Evolutionary conservation across 2,329 filamentous ascomycete genomes (phyloP).

Genomic region (Neopestalotiopsis clavispora): DNA sequence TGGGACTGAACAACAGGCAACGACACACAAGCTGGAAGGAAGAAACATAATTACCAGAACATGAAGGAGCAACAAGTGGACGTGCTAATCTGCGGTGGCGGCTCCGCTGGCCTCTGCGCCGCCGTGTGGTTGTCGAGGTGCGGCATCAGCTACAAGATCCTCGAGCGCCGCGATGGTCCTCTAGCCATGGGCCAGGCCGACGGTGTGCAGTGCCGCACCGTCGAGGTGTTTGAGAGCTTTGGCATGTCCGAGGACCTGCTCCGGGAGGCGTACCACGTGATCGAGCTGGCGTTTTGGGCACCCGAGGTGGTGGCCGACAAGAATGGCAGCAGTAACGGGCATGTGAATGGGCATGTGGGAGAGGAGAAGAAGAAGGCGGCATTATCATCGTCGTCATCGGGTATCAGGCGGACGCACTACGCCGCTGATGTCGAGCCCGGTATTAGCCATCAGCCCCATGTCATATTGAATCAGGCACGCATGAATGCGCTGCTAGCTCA

Average conservation of each 20-base stretch:
- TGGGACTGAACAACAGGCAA: too few relatives aligned
- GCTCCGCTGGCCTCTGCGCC: conserved; percentile 66
- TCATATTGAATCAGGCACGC: conserved; percentile 61
- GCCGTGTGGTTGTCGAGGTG: conserved; percentile 65
- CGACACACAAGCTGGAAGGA: not conserved
- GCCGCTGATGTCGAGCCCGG: conserved; percentile 59
- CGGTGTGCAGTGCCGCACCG: conserved; percentile 63
- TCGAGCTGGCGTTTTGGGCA: conserved; percentile 64
- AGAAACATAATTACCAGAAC: not conserved
- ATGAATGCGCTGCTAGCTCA: conserved; percentile 60
- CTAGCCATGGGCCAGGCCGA: conserved; percentile 67
- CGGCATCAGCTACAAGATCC: conserved; percentile 59
- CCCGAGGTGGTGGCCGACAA: conserved; percentile 25
- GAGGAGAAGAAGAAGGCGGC: conserved; percentile 19
- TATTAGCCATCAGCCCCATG: conserved; percentile 58
- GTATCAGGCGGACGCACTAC: conserved; percentile 51
- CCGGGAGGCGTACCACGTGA: conserved; percentile 60
- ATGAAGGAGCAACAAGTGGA: conserved; percentile 38
- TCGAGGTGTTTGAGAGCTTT: conserved; percentile 67
- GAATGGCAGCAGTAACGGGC: not conserved
- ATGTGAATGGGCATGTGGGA: not conserved
- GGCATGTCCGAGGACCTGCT: conserved; percentile 59
- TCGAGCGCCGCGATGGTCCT: conserved; percentile 61
- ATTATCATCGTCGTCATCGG: conserved; percentile 26
- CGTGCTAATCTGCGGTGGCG: conserved; percentile 65